Evolutionary conservation across 345 rosid species (phyloP), one percentile per base, ranked within the genome.

Genomic region (Viola odorata): DNA sequence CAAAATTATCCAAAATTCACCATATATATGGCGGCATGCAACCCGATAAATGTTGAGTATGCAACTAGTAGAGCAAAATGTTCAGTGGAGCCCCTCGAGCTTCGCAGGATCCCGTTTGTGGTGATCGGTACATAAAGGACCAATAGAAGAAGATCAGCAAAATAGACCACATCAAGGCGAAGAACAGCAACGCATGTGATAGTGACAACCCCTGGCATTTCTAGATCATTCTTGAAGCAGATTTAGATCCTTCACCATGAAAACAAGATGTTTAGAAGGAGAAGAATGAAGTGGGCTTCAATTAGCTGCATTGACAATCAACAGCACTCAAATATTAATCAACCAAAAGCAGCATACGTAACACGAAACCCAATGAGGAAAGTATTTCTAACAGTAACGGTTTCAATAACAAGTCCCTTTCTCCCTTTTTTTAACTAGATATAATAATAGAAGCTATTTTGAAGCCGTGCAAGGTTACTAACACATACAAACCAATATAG

Each of bases 191-290:
- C 45, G 3, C 45, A 42, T 23, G 1, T 23, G 32, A 23, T 23
- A 23, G 32, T 23, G 32, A 23, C 32, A 23, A 23, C 32, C 32
- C 32, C 32, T 23, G 32, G 32, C 32, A 23, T 23, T 23, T 23
- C 32, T 23, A 23, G 32, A 23, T 23, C 32, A 23, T 23, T 23
- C 32, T 57, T 57, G 55, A 36, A 41, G 36, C 41, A 13, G 49
- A 57, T 37, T 49, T 57, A 13, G 69, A 65, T 60, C 69, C 57
- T 65, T 57, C 56, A 41, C 4, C 7, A 8, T 41, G 8, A 36
- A 8, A 23, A 16, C 41, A 8, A 15, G 38, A n/a, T 15, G 45
- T 4, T 55, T 16, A 45, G 45, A 15, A 45, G 57, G 7, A 6
- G 12, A 41, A 9, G 4, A 55, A 3, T 0, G 49, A 45, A 54